Percentiles rank a stretch among this genome's conserved stretches.
Evolutionary conservation across 306 rosid species (phyloP).

Genomic region (Corylus americana): DNA sequence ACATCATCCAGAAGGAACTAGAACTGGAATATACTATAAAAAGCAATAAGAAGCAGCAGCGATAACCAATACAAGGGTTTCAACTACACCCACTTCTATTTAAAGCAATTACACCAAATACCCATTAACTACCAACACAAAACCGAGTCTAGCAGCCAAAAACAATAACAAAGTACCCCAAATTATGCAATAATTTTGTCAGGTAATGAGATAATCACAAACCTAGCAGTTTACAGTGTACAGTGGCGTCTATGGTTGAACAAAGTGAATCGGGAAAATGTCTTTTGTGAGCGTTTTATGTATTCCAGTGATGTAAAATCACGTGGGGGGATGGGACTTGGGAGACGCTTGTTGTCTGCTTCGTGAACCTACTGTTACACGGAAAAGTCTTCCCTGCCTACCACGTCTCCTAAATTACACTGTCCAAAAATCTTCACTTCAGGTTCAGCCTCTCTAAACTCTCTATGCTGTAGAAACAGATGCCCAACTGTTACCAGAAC

Average conservation of each 20-base stretch:
- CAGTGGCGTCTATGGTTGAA: constrained; percentile 6
- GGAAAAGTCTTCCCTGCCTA: neutral
- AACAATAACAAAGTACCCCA: neutral
- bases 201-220: neutral
- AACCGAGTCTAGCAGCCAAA: neutral
- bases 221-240: neutral
- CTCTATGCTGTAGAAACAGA: no score
- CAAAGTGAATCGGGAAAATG: constrained; percentile 28
- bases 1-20: constrained; percentile 30
- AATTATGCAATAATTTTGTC: neutral
- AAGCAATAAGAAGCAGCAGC: constrained; percentile 11
- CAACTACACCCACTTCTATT: constrained; percentile 17
- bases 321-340: constrained; percentile 31
- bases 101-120: constrained; percentile 20
- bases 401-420: neutral
- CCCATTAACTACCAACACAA: constrained; percentile 29
- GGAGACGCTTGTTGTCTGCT: constrained; percentile 30
- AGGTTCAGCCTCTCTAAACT: no score
- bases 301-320: constrained; percentile 31
- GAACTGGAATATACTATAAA: constrained; percentile 25
- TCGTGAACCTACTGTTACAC: neutral
- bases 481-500: no score
- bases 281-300: constrained; percentile 27
- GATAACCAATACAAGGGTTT: constrained; percentile 16
- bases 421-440: no score